Base-by-base conservation (phyloP, 192 early-diverging fungal species). In the Glomus cerebriforme region DNA sequence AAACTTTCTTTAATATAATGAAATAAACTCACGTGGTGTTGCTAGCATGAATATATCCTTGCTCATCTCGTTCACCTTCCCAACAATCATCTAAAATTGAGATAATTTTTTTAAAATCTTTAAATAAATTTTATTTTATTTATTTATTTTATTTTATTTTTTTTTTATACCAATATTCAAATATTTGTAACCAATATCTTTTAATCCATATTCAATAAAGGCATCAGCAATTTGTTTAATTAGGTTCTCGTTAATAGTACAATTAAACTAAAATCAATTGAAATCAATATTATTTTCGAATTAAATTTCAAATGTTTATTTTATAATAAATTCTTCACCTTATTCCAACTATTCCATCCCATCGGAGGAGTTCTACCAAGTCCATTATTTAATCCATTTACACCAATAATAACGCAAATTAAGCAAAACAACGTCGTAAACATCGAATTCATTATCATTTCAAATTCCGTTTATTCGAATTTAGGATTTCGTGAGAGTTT, bases 11-110 rank as follows among this genome's bases (percentile, higher is more conserved):
- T 64, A 27, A 64, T 64, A n/a, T n/a, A n/a, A n/a, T n/a, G n/a
- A n/a, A n/a, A n/a, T 64, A 15, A 64, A 22, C 32, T 22, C 17
- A 67, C 65, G 83, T 65, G 2, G 39, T 79, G 10, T 73, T 74
- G 75, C 89, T 85, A 39, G 73, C 45, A 9, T 81, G 81, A n/a
- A 86, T 66, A 7, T 82, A 69, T 7, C 58, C 0, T 77, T 85
- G 0, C 65, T 67, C 0, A 77, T 73, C 60, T 85, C 82, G 8
- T 86, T 82, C 7, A 79, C 79, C 75, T 75, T 78, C 19, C 90
- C 90, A 91, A 73, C 90, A 91, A 54, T 91, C 88, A 62, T 90
- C 90, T 31, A 27, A 37, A 31, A n/a, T n/a, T n/a, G n/a, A n/a
- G n/a, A n/a, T n/a, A n/a, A n/a, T n/a, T n/a, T n/a, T n/a, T n/a